Base-by-base conservation (phyloP, 2,329 filamentous ascomycete species). In the Curvularia sp. region DNA sequence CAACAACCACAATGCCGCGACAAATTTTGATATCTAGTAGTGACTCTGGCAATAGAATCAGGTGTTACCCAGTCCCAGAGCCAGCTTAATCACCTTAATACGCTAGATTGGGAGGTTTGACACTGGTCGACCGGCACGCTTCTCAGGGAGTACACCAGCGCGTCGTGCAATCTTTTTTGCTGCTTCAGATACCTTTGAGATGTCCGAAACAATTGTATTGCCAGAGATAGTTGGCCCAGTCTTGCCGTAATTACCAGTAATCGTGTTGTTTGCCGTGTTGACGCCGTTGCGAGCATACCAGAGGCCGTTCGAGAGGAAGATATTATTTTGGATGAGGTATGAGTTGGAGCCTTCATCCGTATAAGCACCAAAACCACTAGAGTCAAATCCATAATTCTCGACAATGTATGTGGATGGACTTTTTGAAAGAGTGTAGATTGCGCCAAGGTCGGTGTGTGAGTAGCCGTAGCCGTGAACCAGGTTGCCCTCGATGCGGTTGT, bases 311-410 rank as follows among this genome's bases (percentile, higher is more conserved):
- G 61, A 57, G 18, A 63, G 49, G 26, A 63, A 49, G 28, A 63
- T 54, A 18, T 63, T 63, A 22, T 56, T 53, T 22, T 24, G 42
- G 57, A 49, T 49, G 22, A 49, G 33, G 33, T 49, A 63, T 5
- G 58, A 63, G 31, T 63, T 63, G 2, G 54, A 61, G 44, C 61
- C 58, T 49, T 63, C 58, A 46, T 63, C 61, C 1, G 61, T 63
- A 46, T 63, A 63, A 43, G 53, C 50, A 28, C 61, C 61, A 12
- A 57, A 63, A 24, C 61, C 58, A 20, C 28, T 48, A n/a, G 61
- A 63, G 44, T 63, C 58, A 41, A 49, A 57, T 12, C 55, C 58
- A 47, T 63, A 63, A 35, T 63, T 63, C 33, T 60, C 39, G 1
- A 33, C 49, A 30, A 63, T 58, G n/a, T 58, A 51, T 20, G 58